These are phyloP conservation scores for Lactarius deliciosus DNA, from an alignment of 768 basidiomycete genomes.

Conservation along the genomic window DNA sequence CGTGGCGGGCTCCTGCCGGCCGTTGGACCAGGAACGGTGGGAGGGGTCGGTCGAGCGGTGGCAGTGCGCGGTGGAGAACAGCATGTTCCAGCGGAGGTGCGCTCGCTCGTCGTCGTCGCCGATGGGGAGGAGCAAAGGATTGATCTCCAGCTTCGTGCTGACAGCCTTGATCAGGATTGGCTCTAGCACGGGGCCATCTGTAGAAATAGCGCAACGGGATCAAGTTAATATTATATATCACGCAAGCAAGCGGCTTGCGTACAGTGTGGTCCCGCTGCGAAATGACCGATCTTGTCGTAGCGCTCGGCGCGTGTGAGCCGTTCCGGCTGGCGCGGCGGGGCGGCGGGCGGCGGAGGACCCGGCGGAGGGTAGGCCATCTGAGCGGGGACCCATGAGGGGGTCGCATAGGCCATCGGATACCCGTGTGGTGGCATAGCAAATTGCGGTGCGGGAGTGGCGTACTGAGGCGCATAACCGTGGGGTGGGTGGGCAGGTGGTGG, in stretches of 20 bases:
- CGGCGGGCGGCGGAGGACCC: conserved; percentile 30
- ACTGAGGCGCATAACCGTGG: conserved; percentile 20
- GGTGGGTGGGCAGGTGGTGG: conserved; percentile 8
- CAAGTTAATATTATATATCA: conserved; percentile 6
- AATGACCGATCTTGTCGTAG: conserved; percentile 39
- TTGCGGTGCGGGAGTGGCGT: conserved; percentile 21
- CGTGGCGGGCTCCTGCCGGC: conserved; percentile 64
- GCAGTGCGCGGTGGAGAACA: conserved; percentile 59
- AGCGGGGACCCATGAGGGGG: conserved; percentile 13
- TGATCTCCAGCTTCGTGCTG: conserved; percentile 48
- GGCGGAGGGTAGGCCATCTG: conserved; percentile 18
- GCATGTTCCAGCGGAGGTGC: conserved; percentile 74
- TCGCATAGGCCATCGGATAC: conserved; percentile 22
- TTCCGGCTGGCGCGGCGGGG: conserved; percentile 32
- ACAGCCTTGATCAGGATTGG: conserved; percentile 56
- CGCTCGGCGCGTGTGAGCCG: conserved; percentile 35
- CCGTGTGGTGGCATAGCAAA: conserved; percentile 21
- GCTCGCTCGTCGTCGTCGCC: conserved; percentile 44
- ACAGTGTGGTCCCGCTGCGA: conserved; percentile 46
- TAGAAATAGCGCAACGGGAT: not conserved
- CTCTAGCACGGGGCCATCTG: conserved; percentile 71
- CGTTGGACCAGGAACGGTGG: conserved; percentile 63
- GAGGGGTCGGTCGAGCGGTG: conserved; percentile 60
- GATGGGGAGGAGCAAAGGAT: conserved; percentile 58
- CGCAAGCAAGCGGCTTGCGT: conserved; percentile 31